A percentile compares a stretch with the other conserved stretches of the same genome.
Conservation (phyloP, 768 basidiomycete genomes). For the Daedalea quercina region DNA sequence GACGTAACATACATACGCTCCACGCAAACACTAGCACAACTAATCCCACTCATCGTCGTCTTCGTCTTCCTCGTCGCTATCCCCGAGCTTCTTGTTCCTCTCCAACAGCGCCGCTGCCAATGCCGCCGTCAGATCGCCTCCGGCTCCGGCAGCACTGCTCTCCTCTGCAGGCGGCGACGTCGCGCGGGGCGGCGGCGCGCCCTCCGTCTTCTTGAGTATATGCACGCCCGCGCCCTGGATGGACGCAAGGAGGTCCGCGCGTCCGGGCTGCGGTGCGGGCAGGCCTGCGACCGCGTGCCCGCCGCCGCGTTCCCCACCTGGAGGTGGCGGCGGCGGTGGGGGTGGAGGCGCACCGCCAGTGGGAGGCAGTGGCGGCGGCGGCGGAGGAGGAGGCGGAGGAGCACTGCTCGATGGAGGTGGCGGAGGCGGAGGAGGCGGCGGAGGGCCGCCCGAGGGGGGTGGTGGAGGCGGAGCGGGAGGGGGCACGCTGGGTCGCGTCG, state of each 20-base stretch:
- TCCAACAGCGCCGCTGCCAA: constrained; percentile 78
- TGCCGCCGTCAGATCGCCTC: constrained; percentile 74
- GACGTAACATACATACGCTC: too few relatives aligned
- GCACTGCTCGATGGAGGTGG: constrained; percentile 17
- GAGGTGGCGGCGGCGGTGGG: constrained; percentile 37
- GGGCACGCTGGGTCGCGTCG: constrained; percentile 17
- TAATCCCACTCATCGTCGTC: constrained; percentile 29
- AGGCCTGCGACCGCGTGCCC: constrained; percentile 22
- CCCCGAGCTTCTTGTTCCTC: constrained; percentile 82
- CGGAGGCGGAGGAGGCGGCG: constrained; percentile 30
- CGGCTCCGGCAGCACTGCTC: constrained; percentile 35
- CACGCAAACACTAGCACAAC: too few relatives aligned
- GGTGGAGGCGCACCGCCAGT: constrained; percentile 28
- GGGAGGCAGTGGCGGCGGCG: constrained; percentile 24
- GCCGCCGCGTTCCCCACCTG: constrained; percentile 20
- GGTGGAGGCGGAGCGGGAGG: constrained; percentile 24
- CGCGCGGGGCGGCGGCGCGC: constrained; percentile 26
- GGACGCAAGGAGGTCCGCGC: constrained; percentile 63
- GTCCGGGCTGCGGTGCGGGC: constrained; percentile 52
- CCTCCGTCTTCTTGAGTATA: constrained; percentile 52
- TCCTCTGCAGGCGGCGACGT: constrained; percentile 28
- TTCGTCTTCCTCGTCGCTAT: constrained; percentile 42
- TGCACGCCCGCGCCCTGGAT: constrained; percentile 80
- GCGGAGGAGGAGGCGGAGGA: constrained; percentile 34
- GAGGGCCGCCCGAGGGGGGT: constrained; percentile 26